Percentiles rank a stretch among this genome's conserved stretches.
These are phyloP conservation scores for Hagleromyces aurorensis DNA, from an alignment of 805 yeast genomes.

Conservation along the genomic window DNA sequence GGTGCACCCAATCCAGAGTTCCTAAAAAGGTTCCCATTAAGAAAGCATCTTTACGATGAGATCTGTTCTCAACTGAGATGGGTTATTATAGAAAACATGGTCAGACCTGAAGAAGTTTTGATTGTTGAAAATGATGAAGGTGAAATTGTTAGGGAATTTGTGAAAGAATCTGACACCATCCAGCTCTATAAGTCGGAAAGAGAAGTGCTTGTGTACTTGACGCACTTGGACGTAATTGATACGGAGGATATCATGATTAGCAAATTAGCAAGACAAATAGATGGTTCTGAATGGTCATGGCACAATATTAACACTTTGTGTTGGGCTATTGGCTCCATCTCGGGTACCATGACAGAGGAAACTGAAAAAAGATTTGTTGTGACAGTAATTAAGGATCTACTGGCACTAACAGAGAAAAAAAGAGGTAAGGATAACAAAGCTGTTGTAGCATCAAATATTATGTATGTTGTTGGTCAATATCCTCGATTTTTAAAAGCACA, in stretches of 20 bases:
- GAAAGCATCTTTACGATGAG: conserved; percentile 76
- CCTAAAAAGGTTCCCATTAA: conserved; percentile 69
- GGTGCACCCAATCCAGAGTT: conserved; percentile 85
- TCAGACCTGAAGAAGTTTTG: conserved; percentile 94
- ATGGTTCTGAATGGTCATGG: conserved; percentile 99
- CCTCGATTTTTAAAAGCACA: conserved; percentile 96
- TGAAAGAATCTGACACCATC: conserved; percentile 94
- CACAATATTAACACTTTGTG: conserved; percentile 93
- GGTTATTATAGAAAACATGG: conserved; percentile 97
- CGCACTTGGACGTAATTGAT: conserved; percentile 90
- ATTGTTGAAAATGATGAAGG: conserved; percentile 98
- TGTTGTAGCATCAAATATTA: conserved; percentile 97
- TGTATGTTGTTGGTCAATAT: conserved; percentile 99
- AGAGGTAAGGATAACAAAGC: conserved; percentile 98
- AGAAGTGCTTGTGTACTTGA: conserved; percentile 88
- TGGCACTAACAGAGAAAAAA: conserved; percentile 90
- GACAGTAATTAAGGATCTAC: conserved; percentile 82
- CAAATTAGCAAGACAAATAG: conserved; percentile 85
- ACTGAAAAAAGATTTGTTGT: conserved; percentile 93
- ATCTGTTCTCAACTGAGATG: conserved; percentile 76
- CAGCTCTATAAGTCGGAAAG: conserved; percentile 92
- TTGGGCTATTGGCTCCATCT: conserved; percentile 99
- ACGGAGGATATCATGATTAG: conserved; percentile 91
- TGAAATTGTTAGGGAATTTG: conserved; percentile 95
- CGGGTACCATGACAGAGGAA: conserved; percentile 98